These are phyloP conservation scores for Phytophthora macrochlamydospora DNA, from an alignment of 352 stramenopile species.

Conservation along the genomic window DNA sequence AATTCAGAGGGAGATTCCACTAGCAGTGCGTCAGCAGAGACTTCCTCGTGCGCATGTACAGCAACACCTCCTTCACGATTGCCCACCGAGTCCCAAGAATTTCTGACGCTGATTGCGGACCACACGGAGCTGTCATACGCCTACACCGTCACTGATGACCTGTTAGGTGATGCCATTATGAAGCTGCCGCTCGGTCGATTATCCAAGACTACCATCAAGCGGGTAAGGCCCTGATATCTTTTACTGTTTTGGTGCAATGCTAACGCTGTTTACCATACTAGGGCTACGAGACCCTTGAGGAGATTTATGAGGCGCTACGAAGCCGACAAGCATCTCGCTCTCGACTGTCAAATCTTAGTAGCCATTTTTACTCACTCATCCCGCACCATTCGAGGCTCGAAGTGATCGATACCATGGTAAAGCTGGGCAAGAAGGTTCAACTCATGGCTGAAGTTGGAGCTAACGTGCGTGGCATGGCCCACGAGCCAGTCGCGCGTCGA, in stretches of 20 bases:
- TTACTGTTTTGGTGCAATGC: no score
- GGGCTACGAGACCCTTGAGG: conserved; percentile 67
- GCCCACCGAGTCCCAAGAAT: conserved; percentile 52
- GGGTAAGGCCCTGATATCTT: conserved; percentile 31
- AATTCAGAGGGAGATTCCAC: conserved; percentile 25
- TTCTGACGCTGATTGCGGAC: conserved; percentile 53
- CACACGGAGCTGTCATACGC: conserved; percentile 46
- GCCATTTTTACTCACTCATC: conserved; percentile 72
- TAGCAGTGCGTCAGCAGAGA: conserved; percentile 11
- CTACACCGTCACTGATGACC: conserved; percentile 40
- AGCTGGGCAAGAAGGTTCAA: conserved; percentile 62
- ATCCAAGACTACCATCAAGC: conserved; percentile 65
- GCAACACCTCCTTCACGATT: conserved; percentile 44
- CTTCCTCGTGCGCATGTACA: conserved; percentile 20
- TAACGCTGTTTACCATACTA: conserved; percentile 13
- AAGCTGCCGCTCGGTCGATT: conserved; percentile 57
- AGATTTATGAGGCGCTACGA: conserved; percentile 62
- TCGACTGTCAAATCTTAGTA: conserved; percentile 54
- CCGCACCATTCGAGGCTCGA: conserved; percentile 56
- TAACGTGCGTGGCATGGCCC: conserved; percentile 45
- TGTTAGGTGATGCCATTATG: conserved; percentile 46
- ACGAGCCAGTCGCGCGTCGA: conserved; percentile 39
- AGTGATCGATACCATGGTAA: conserved; percentile 73
- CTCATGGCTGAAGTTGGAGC: conserved; percentile 60
- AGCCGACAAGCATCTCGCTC: conserved; percentile 43